Evolutionary conservation across 257 asterid species (phyloP).

Genomic region (Ophiorrhiza pumila): DNA sequence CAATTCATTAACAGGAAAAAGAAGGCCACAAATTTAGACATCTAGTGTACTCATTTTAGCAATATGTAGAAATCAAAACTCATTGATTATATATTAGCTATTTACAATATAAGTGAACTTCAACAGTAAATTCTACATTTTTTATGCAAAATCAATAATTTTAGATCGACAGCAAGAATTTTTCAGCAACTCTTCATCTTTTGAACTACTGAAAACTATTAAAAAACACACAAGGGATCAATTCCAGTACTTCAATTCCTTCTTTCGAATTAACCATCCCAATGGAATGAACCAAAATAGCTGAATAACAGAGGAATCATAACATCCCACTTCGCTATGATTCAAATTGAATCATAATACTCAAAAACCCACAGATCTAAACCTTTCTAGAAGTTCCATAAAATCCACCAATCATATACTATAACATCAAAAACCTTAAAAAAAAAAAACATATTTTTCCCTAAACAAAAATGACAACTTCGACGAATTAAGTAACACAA

Average conservation of each 20-base stretch:
- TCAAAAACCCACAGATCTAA: constrained; percentile 3
- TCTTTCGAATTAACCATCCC: background rate
- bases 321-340: no score
- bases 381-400: background rate
- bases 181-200: background rate
- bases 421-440: background rate
- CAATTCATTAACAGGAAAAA: background rate
- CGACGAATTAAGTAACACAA: background rate
- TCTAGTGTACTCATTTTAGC: background rate
- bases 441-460: background rate
- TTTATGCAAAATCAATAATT: background rate
- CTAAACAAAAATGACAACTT: background rate
- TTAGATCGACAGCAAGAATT: background rate
- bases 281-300: background rate
- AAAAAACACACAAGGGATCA: background rate
- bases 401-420: background rate
- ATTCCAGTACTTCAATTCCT: background rate
- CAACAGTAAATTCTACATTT: background rate
- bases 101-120: background rate
- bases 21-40: no score
- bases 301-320: background rate
- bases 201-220: background rate
- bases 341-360: background rate
- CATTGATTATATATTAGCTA: background rate
- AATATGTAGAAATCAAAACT: background rate